phyloP scores from a whole-genome alignment of 116 monocot species.

The Phalaenopsis hybrid region DNA sequence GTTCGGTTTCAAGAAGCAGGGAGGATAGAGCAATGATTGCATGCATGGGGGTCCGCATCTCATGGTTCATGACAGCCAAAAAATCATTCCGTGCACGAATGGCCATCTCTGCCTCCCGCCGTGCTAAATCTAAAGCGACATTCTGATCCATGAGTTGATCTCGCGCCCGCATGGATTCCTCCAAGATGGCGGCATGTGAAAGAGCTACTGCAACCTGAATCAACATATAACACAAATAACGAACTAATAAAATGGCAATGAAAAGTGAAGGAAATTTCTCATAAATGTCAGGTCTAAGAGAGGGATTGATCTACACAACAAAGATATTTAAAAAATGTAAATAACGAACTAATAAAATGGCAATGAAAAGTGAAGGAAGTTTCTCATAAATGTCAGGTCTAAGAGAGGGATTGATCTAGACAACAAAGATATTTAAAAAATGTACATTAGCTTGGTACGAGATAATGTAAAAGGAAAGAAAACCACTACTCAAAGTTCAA shows the following conservation, averaged over 20 bases:
- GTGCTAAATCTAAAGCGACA: slow-evolving; percentile 81
- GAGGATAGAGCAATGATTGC: slow-evolving; percentile 74
- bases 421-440: background rate
- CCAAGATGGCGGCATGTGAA: slow-evolving; percentile 93
- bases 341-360: background rate
- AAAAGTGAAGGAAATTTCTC: background rate
- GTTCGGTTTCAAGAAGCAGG: slow-evolving; percentile 73
- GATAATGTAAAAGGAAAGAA: too few relatives aligned
- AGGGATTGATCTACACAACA: background rate
- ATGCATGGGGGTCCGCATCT: slow-evolving; percentile 85
- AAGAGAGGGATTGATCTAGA: background rate
- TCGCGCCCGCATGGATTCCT: slow-evolving; percentile 93
- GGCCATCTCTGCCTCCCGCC: slow-evolving; percentile 83
- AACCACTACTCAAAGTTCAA: too few relatives aligned
- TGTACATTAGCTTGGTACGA: too few relatives aligned
- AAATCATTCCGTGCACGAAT: slow-evolving; percentile 92
- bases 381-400: background rate
- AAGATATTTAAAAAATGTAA: background rate
- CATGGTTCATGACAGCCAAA: slow-evolving; percentile 93
- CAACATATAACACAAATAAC: background rate
- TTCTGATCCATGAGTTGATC: slow-evolving; percentile 92
- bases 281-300: background rate
- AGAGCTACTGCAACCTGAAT: slow-evolving; percentile 91
- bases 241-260: background rate
- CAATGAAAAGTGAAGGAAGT: background rate